A percentile compares a stretch with the other conserved stretches of the same genome.
phyloP scores from a whole-genome alignment of 2,329 filamentous ascomycete species.

The Diaporthe australafricana region DNA sequence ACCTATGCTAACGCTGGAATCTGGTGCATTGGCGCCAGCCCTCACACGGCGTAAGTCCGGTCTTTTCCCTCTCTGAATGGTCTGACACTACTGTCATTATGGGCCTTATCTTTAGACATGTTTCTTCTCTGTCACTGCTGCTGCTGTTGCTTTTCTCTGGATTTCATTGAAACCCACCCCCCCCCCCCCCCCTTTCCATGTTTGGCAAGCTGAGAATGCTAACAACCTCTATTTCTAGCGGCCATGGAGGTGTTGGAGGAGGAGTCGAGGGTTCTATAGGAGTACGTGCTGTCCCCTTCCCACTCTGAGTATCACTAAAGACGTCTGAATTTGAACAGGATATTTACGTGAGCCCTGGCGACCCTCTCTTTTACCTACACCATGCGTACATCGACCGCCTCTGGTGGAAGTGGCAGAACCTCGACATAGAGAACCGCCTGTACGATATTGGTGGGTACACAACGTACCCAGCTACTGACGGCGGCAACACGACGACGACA shows the following conservation, averaged over 20 bases:
- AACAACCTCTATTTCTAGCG: not conserved
- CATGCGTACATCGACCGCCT: constrained; percentile 46
- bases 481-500: not conserved
- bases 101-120: too few species aligned
- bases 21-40: constrained; percentile 8
- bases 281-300: not conserved
- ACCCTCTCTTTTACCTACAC: constrained; percentile 50
- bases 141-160: too few species aligned
- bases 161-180: too few species aligned
- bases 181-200: too few species aligned
- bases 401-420: constrained; percentile 41
- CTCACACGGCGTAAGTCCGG: not conserved
- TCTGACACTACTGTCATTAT: too few species aligned
- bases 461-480: not conserved
- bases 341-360: constrained; percentile 33
- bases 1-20: constrained; percentile 1
- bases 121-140: not conserved
- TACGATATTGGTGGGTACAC: constrained; percentile 25
- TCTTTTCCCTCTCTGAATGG: not conserved
- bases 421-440: not conserved
- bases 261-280: not conserved
- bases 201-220: not conserved
- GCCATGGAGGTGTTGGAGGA: not conserved
- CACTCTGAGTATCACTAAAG: not conserved
- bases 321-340: constrained; percentile 31